Percentiles rank a stretch among this genome's conserved stretches.
Evolutionary conservation across 352 stramenopile species (phyloP).

Genomic region (Aphanomyces euteiches): DNA sequence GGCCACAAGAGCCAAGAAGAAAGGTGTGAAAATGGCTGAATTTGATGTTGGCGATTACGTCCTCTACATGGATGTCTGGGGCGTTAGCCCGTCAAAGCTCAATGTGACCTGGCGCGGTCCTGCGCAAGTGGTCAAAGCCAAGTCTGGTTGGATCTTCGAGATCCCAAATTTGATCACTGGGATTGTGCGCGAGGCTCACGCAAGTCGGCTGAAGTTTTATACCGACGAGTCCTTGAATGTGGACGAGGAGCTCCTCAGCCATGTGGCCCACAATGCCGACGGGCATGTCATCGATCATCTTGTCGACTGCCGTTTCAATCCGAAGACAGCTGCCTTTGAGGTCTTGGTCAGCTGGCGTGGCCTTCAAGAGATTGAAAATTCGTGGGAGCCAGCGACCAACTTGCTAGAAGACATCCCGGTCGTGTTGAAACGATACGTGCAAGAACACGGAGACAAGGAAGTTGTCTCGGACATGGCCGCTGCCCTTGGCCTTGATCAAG

Average conservation of each 20-base stretch:
- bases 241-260: conserved; percentile 2
- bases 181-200: conserved; percentile 1
- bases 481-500: background rate
- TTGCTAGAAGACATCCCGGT: conserved; percentile 29
- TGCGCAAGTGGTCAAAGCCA: background rate
- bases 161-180: conserved; percentile 5
- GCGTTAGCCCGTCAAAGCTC: background rate
- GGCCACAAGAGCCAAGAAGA: background rate
- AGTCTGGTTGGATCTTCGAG: background rate
- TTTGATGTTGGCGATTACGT: conserved; percentile 10
- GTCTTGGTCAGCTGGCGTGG: conserved; percentile 24
- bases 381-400: conserved; percentile 28
- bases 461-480: conserved; percentile 1
- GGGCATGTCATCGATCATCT: conserved; percentile 10
- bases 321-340: background rate
- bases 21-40: background rate
- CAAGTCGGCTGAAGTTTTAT: conserved; percentile 19
- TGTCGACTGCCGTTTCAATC: conserved; percentile 7
- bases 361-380: conserved; percentile 25
- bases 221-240: conserved; percentile 17
- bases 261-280: conserved; percentile 15
- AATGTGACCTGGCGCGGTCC: conserved; percentile 2
- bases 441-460: background rate
- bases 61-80: conserved; percentile 1
- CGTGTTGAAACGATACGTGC: background rate